These are phyloP conservation scores for Cutaneotrichosporon daszewskae DNA, from an alignment of 1,284 basidiomycete genomes.

Conservation along the genomic window DNA sequence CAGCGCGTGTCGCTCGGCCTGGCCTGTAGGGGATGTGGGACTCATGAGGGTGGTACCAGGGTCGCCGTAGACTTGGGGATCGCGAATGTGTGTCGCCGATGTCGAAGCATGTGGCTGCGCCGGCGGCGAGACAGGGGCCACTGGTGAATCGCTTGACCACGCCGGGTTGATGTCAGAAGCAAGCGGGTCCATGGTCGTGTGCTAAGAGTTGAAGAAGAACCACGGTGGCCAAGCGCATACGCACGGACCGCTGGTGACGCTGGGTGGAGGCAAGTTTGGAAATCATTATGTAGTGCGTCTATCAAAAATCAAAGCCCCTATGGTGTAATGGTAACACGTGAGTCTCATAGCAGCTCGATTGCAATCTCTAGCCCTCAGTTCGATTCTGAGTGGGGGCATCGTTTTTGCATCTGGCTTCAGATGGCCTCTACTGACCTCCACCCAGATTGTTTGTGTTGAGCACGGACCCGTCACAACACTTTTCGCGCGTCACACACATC, in stretches of 20 bases:
- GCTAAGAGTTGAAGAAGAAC: not conserved
- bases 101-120: slow-evolving; percentile 1
- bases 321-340: slow-evolving; percentile 10
- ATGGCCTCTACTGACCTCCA: no score
- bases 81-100: slow-evolving; percentile 20
- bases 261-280: no score
- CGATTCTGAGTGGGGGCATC: slow-evolving; percentile 7
- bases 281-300: no score
- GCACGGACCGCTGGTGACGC: no score
- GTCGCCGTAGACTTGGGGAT: slow-evolving; percentile 41
- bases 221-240: no score
- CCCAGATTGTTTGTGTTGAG: no score
- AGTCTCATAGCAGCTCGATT: slow-evolving; percentile 1
- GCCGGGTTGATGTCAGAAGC: slow-evolving; percentile 18
- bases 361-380: slow-evolving; percentile 9
- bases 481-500: no score
- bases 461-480: no score
- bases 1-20: slow-evolving; percentile 45
- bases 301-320: not conserved
- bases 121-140: not conserved
- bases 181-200: slow-evolving; percentile 18
- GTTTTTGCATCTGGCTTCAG: slow-evolving; percentile 1
- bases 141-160: slow-evolving; percentile 9
- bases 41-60: slow-evolving; percentile 29
- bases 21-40: slow-evolving; percentile 10